Base-by-base conservation (phyloP, 208 protist genomes). In the Leishmania arabica region DNA sequence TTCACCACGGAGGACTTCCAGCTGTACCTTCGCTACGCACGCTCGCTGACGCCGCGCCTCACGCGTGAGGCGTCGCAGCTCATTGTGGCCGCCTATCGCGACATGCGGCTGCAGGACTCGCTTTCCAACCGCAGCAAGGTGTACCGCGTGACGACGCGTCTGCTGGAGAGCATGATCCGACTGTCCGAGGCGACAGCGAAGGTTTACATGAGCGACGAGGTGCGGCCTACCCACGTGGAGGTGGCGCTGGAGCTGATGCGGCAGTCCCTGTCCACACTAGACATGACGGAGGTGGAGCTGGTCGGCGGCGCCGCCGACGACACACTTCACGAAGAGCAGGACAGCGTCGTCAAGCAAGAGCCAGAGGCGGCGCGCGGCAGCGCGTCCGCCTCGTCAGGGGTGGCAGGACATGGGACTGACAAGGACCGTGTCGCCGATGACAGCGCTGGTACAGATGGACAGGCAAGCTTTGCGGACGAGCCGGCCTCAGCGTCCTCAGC, bases 151-250 rank as follows among this genome's bases (percentile, higher is more conserved):
- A 99, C 99, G 27, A 99, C 99, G 27, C 95, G 99, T 78, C 97
- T 99, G 84, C 92, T 99, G n/a, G 99, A 99, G 92, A 99, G 98
- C 62, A 97, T 99, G 71, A 99, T 99, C 60, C 96, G 99, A 51
- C 93, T 99, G 11, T 98, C 97, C 37, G 99, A 99, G 91, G 99
- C 99, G 1, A 91, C 97, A 17, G 99, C 99, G 21, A 99, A 99
- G 82, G 66, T 99, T 3, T 93, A 99, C 85, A 83, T 99, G 31
- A 95, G 97, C 58, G 88, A 99, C 31, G 85, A 98, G 71, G 97
- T 99, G 79, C 85, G 81, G 5, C 78, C 91, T 2, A 86, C 83
- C 19, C 95, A 98, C 80, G 93, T 97, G 51, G 90, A 92, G 81
- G 90, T 97, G 68, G 93, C 92, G 68, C 80, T 98, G 81, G 93